Percentiles rank a stretch among this genome's conserved stretches.
These are phyloP conservation scores for Tephrocybe sp. DNA, from an alignment of 768 basidiomycete genomes.

Conservation along the genomic window DNA sequence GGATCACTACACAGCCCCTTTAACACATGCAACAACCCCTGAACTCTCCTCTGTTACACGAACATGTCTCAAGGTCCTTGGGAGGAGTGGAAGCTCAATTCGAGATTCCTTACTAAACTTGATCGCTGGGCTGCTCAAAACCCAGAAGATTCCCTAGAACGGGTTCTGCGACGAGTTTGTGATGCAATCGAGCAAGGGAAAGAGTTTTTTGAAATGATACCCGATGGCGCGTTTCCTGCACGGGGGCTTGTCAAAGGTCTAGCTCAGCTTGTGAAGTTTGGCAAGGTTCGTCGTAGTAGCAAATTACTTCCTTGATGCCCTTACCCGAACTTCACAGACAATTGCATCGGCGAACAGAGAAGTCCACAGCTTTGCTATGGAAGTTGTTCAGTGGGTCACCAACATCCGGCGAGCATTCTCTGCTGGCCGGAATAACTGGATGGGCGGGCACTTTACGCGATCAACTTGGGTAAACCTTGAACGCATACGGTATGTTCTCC, in stretches of 20 bases:
- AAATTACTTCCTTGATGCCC: neutral
- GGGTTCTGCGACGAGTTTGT: slow-evolving; percentile 1
- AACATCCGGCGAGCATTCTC: slow-evolving; percentile 11
- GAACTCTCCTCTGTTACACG: too few relatives aligned
- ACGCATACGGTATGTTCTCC: slow-evolving; percentile 11
- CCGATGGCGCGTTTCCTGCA: slow-evolving; percentile 17
- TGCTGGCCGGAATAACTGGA: too few relatives aligned
- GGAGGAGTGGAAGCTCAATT: slow-evolving; percentile 15
- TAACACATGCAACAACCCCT: too few relatives aligned
- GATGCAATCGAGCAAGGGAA: slow-evolving; percentile 2
- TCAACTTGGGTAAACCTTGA: slow-evolving; percentile 15
- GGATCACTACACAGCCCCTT: too few relatives aligned
- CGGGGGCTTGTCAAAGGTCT: slow-evolving; percentile 11
- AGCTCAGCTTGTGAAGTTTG: slow-evolving; percentile 14
- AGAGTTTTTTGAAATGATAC: slow-evolving; percentile 11
- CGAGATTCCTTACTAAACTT: slow-evolving; percentile 10
- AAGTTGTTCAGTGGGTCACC: slow-evolving; percentile 17
- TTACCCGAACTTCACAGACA: neutral
- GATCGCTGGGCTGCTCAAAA: neutral
- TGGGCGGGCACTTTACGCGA: slow-evolving; percentile 9
- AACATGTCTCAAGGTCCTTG: neutral
- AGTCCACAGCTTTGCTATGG: slow-evolving; percentile 13
- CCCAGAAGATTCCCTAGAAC: slow-evolving; percentile 7
- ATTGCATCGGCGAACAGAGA: slow-evolving; percentile 1
- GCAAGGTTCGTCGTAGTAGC: slow-evolving; percentile 9